phyloP scores from a whole-genome alignment of 2,329 filamentous ascomycete species.

The Tolypocladium ophioglossoides region DNA sequence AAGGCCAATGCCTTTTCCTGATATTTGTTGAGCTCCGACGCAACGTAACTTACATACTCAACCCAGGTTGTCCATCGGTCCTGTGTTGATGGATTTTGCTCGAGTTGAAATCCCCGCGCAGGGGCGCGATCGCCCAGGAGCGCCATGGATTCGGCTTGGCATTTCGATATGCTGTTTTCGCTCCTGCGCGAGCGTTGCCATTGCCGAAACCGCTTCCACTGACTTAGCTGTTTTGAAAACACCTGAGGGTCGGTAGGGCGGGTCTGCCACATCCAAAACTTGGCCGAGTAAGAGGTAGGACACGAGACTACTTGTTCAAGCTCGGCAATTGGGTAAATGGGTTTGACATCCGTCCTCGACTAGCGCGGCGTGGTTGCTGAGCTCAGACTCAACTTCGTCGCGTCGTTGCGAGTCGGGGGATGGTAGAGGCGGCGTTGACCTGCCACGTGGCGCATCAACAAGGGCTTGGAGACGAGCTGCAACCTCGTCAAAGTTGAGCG shows the following conservation, averaged over 20 bases:
- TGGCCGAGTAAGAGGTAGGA: neutral
- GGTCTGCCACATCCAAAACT: neutral
- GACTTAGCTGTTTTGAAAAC: neutral
- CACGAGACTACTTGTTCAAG: neutral
- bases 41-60: neutral
- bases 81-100: neutral
- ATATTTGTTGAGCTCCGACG: neutral
- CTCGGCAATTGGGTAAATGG: neutral
- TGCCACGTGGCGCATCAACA: neutral
- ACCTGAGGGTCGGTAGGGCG: neutral
- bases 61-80: neutral
- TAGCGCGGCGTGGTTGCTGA: neutral
- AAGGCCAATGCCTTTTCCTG: neutral
- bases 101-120: neutral
- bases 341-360: neutral
- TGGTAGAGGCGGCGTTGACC: neutral
- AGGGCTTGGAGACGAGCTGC: neutral
- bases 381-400: neutral
- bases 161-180: neutral
- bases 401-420: neutral
- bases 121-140: neutral
- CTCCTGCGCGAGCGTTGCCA: neutral
- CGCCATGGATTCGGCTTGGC: neutral
- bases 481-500: neutral
- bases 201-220: neutral